These are phyloP conservation scores for Oryza nivara DNA, from an alignment of 176 grass and related monocot genomes.

Conservation along the genomic window DNA sequence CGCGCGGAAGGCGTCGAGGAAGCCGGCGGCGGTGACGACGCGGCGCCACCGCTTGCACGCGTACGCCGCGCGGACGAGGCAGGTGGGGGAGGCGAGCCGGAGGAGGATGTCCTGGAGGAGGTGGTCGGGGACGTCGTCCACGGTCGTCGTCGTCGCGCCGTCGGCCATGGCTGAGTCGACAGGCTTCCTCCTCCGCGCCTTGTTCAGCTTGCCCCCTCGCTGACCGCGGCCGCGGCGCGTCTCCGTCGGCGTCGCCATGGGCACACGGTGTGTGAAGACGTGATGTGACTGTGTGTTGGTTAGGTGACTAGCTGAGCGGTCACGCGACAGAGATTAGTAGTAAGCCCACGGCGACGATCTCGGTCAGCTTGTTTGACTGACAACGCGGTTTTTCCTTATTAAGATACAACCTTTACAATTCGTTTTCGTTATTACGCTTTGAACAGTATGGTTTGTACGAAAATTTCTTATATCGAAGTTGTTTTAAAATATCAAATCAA, in stretches of 20 bases:
- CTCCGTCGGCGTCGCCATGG: neutral
- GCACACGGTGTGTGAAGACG: no score
- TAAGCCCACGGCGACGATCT: no score
- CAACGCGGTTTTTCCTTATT: no score
- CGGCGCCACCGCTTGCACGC: conserved; percentile 26
- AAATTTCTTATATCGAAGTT: no score
- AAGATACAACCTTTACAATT: no score
- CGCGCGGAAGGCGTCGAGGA: neutral
- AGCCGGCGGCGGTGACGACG: neutral
- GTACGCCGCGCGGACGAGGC: conserved; percentile 34
- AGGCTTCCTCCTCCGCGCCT: neutral
- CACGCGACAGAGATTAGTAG: no score
- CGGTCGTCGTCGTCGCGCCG: neutral
- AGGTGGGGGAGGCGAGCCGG: neutral
- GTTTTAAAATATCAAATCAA: no score
- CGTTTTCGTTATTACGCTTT: no score
- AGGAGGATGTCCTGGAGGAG: conserved; percentile 28
- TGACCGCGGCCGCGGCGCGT: neutral
- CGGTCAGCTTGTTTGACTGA: no score
- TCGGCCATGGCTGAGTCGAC: accelerated
- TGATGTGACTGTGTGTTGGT: no score
- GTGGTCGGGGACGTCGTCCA: conserved; percentile 23
- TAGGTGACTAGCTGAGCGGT: no score
- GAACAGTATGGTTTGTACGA: no score
- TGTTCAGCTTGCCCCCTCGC: neutral